A percentile compares a stretch with the other conserved stretches of the same genome.
These are phyloP conservation scores for Aspergillus pseudonomiae DNA, from an alignment of 2,329 filamentous ascomycete genomes.

Conservation along the genomic window DNA sequence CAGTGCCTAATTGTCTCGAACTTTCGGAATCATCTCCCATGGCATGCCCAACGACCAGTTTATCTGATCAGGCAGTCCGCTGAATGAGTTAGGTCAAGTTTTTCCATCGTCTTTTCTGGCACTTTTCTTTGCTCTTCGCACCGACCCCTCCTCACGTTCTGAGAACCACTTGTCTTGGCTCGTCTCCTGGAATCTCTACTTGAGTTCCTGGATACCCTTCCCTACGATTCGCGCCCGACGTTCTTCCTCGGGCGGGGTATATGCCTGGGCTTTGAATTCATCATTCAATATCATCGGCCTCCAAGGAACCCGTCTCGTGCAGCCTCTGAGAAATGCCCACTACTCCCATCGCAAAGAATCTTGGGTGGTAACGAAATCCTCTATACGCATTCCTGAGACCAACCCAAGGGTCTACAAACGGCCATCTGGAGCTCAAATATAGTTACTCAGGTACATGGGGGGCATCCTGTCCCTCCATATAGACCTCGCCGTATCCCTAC, in stretches of 20 bases:
- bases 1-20: slow-evolving; percentile 12
- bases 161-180: slow-evolving; percentile 20
- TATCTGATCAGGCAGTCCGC: slow-evolving; percentile 15
- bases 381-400: neutral
- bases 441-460: neutral
- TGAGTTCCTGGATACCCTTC: neutral
- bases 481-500: neutral
- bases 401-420: neutral
- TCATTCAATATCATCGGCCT: neutral
- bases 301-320: neutral
- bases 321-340: neutral
- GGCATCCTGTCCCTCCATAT: neutral
- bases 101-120: slow-evolving; percentile 4
- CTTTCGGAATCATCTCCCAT: neutral
- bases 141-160: neutral
- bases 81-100: slow-evolving; percentile 3
- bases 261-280: neutral
- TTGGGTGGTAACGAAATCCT: neutral
- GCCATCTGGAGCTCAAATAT: neutral
- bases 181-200: neutral
- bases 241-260: neutral
- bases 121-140: slow-evolving; percentile 6
- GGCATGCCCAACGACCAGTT: slow-evolving; percentile 13
- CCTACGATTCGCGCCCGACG: neutral
- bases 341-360: neutral